These are phyloP conservation scores for Colletotrichum tamarilloi DNA, from an alignment of 2,329 filamentous ascomycete species.

Conservation along the genomic window DNA sequence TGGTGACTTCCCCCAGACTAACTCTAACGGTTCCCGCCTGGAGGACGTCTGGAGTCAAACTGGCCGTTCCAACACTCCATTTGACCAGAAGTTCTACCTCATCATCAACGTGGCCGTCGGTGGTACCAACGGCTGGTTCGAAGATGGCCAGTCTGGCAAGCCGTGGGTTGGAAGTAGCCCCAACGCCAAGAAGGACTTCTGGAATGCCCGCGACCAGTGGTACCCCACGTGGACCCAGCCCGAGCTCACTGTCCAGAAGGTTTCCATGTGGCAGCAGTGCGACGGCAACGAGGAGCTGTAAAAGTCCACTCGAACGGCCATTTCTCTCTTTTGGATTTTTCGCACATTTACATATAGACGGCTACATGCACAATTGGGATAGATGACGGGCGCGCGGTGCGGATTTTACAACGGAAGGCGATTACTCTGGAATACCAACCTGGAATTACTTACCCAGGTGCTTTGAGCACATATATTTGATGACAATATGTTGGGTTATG, in stretches of 20 bases:
- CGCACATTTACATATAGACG: slow-evolving; percentile 26
- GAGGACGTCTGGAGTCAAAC: slow-evolving; percentile 73
- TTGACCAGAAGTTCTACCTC: slow-evolving; percentile 81
- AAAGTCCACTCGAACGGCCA: not conserved
- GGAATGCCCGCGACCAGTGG: slow-evolving; percentile 75
- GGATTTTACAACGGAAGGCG: slow-evolving; percentile 20
- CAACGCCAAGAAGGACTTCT: slow-evolving; percentile 81
- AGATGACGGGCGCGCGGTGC: slow-evolving; percentile 28
- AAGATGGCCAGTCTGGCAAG: slow-evolving; percentile 77
- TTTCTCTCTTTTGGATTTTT: not conserved
- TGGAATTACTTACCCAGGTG: not conserved
- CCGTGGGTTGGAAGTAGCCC: slow-evolving; percentile 80
- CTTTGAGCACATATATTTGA: slow-evolving; percentile 8
- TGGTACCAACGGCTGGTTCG: slow-evolving; percentile 85
- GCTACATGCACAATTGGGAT: slow-evolving; percentile 20
- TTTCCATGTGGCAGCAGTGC: slow-evolving; percentile 78
- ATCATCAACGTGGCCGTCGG: slow-evolving; percentile 82
- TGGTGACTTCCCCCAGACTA: slow-evolving; percentile 73
- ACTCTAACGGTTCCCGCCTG: slow-evolving; percentile 74
- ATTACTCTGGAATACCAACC: slow-evolving; percentile 29
- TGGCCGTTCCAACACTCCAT: slow-evolving; percentile 72
- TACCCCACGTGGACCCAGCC: slow-evolving; percentile 77
- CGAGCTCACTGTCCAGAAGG: slow-evolving; percentile 75
- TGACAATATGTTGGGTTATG: slow-evolving; percentile 6
- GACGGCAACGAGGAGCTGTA: slow-evolving; percentile 68